phyloP scores from a whole-genome alignment of 768 basidiomycete genomes.

The Mycena sanguinolenta region DNA sequence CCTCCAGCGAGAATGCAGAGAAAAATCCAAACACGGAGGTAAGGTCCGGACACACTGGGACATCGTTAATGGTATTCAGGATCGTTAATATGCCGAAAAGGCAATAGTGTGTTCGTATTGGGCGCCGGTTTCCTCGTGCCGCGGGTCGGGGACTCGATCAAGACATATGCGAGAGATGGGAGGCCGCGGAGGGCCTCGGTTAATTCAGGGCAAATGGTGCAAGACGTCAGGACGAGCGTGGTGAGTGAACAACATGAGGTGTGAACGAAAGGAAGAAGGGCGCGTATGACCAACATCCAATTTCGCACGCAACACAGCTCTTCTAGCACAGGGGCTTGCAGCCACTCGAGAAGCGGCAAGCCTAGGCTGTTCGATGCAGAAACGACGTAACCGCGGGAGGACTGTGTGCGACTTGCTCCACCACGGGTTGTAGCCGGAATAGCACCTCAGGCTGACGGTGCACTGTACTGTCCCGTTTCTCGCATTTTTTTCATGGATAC shows the following conservation, averaged over 20 bases:
- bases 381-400: neutral
- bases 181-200: neutral
- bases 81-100: neutral
- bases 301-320: neutral
- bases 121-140: neutral
- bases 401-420: neutral
- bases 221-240: neutral
- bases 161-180: neutral
- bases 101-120: neutral
- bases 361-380: neutral
- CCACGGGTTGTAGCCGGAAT: neutral
- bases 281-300: no score
- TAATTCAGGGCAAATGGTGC: neutral
- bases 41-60: neutral
- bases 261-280: neutral
- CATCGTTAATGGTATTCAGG: neutral
- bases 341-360: neutral
- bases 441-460: neutral
- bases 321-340: neutral
- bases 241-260: neutral
- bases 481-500: no score
- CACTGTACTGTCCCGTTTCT: no score
- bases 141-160: neutral
- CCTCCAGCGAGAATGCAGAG: neutral
- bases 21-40: neutral